Percentiles rank a stretch among this genome's conserved stretches.
phyloP scores from a whole-genome alignment of 106 monocot species.

The Narthecium ossifragum region DNA sequence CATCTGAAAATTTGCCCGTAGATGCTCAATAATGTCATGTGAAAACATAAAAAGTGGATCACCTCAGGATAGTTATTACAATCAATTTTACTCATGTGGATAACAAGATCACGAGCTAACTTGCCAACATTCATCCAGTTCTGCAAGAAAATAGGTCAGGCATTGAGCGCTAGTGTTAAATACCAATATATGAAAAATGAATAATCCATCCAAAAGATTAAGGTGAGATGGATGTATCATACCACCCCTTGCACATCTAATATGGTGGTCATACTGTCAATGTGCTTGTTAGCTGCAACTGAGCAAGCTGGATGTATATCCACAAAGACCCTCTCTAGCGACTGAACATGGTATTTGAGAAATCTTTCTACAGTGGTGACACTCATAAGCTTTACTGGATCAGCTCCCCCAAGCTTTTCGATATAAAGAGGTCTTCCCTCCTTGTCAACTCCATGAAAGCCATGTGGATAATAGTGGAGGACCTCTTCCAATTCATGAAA shows the following conservation, averaged over 20 bases:
- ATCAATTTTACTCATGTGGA: conserved; percentile 47
- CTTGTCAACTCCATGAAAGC: conserved; percentile 84
- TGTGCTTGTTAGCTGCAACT: conserved; percentile 46
- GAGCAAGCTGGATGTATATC: conserved; percentile 81
- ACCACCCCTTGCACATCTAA: conserved; percentile 71
- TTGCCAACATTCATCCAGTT: conserved; percentile 49
- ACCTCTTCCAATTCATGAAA: conserved; percentile 71
- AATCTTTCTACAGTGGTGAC: conserved; percentile 74
- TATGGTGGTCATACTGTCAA: conserved; percentile 67
- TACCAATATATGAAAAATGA: conserved; percentile 3
- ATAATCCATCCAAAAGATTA: neutral
- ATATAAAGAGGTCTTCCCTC: conserved; percentile 84
- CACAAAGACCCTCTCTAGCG: conserved; percentile 48
- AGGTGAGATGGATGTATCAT: conserved; percentile 9
- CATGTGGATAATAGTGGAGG: conserved; percentile 67
- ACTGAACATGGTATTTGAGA: conserved; percentile 84
- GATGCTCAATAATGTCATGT: neutral
- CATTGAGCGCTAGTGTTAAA: neutral
- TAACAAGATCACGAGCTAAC: conserved; percentile 36
- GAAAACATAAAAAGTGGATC: neutral
- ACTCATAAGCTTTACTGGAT: conserved; percentile 63
- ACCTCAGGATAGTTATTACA: conserved; percentile 57
- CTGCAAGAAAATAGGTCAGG: conserved; percentile 15
- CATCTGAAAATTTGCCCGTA: conserved; percentile 13
- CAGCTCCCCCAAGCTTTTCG: conserved; percentile 76